Evolutionary conservation across 768 basidiomycete genomes (phyloP), one percentile per base, ranked within the genome.

Genomic region (Agaricus bisporus): DNA sequence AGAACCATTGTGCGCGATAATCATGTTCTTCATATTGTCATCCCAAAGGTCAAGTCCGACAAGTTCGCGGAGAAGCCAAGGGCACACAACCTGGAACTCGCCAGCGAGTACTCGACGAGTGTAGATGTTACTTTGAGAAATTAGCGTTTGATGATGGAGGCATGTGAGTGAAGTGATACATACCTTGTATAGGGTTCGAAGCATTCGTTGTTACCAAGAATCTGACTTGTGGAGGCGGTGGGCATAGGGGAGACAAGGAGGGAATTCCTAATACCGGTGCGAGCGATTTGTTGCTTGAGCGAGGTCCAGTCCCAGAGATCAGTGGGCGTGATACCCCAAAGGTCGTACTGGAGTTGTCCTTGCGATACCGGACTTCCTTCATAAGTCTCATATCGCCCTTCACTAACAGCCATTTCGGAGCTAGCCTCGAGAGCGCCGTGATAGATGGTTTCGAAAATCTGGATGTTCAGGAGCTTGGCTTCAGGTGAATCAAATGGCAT

Each of bases 401-500:
- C 82, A 51, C 62, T 71, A 65, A 74, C 80, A 18, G 95, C 93
- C 54, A 98, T 70, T 70, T 98, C 97, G 55, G 79, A 82, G 58
- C 91, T 94, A 4, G 91, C 86, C 70, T 98, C 95, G 22, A 93
- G 80, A 1, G 91, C 90, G 53, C 81, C 95, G 60, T 99, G 93
- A 68, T 98, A 99, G 66, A 99, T 98, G 12, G 97, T 99, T 77
- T 99, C 97, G 68, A 97, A 98, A 69, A 99, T 98, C 71, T 95
- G 83, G 58, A 86, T 77, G 74, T 99, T 98, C 60, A 99, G 83
- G 60, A 84, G 73, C 64, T 87, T 85, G 12, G 95, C 97, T 41
- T 82, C 85, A 15, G 76, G 78, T 1, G 91, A 92, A 61, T 98
- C 97, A 70, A 98, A 99, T 0, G 97, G 91, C 82, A 98, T 83